Evolutionary conservation across 352 stramenopile genomes (phyloP), one percentile per base, ranked within the genome.

Genomic region (Globisporangium mamillatum): DNA sequence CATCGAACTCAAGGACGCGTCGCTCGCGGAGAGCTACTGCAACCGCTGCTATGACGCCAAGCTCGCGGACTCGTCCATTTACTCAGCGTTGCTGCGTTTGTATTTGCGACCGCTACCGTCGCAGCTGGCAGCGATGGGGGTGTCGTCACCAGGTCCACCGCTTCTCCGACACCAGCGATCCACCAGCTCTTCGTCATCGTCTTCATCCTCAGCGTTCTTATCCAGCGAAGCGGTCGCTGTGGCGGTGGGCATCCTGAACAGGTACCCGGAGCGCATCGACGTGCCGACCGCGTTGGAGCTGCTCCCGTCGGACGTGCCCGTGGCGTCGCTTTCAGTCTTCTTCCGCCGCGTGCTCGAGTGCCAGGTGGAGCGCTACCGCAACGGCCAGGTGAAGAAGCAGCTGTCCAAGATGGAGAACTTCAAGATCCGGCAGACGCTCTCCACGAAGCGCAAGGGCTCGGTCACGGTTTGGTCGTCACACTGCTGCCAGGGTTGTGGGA

Each of bases 321-420:
- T 82, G 4, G 64, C 77, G 5, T 73, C 79, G 14, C 72, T 95
- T 29, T 72, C 72, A n/a, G 60, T 60, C 0, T 94, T 93, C 57
- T 91, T 95, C 52, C 78, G 83, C 34, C 81, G 84, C 53, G 84
- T 93, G 1, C 63, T 95, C 44, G 88, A 95, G 68, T 77, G 76
- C 3, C 84, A 93, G 27, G 84, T 95, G 10, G 74, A 94, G 66
- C 82, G 82, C 18, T 82, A 77, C 54, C 88, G 86, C 66, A 93
- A 92, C 24, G 84, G 84, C 14, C 88, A 95, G 79, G 85, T 95
- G 58, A 91, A 91, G 75, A 92, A 85, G 61, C 88, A 95, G 27
- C 75, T 95, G 24, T 80, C 84, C n/a, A 95, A 95, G 73, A 95
- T 95, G 76, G 88, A 91, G 62, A 95, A 95, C 67, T 92, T 95